A percentile compares a stretch with the other conserved stretches of the same genome.
These are phyloP conservation scores for Geosmithia flava DNA, from an alignment of 2,329 filamentous ascomycete species.

Conservation along the genomic window DNA sequence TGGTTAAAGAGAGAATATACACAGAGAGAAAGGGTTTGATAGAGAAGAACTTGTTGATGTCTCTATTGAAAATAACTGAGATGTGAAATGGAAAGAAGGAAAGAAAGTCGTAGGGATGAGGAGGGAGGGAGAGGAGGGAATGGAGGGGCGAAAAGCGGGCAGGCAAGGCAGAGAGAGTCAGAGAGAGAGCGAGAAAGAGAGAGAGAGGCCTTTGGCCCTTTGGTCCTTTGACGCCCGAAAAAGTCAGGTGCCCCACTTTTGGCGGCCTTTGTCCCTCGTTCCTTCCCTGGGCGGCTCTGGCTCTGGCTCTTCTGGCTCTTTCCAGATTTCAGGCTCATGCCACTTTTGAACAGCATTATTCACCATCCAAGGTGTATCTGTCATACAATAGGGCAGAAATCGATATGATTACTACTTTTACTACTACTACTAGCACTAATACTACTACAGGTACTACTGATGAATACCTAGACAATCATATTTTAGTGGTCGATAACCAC, in stretches of 20 bases:
- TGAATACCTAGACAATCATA: too few species aligned
- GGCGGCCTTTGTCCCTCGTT: background rate
- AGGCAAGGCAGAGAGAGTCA: background rate
- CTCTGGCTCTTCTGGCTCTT: too few species aligned
- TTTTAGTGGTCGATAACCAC: too few species aligned
- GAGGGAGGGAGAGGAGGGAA: background rate
- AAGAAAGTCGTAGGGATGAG: background rate
- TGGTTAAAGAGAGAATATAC: too few species aligned
- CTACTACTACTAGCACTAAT: too few species aligned
- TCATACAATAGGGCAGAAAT: too few species aligned
- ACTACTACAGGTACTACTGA: too few species aligned
- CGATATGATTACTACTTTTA: too few species aligned
- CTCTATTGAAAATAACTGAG: background rate
- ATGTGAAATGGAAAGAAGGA: background rate
- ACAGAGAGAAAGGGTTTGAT: background rate
- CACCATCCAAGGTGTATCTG: too few species aligned
- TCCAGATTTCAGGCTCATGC: too few species aligned
- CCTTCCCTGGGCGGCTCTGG: background rate
- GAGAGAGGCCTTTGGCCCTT: background rate
- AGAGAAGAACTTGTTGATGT: background rate
- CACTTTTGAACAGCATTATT: too few species aligned
- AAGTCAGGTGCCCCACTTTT: background rate
- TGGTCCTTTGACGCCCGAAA: background rate
- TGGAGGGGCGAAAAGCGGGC: background rate
- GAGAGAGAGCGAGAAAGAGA: background rate